Evolutionary conservation across 371 early-diverging fungal species (phyloP).

Genomic region (Mucor racemosus): DNA sequence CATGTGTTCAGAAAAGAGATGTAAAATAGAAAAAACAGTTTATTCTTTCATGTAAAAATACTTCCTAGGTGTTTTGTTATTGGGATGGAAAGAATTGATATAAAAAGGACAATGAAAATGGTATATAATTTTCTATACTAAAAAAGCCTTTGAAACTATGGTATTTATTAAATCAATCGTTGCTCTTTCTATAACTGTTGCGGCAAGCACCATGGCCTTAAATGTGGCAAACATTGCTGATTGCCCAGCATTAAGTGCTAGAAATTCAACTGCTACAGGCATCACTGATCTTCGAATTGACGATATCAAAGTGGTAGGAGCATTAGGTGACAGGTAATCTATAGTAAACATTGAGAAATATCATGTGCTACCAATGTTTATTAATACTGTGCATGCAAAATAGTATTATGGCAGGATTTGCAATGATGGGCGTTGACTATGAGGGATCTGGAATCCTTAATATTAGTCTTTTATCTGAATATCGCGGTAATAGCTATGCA

Average conservation of each 20-base stretch:
- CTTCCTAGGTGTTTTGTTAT: too few relatives aligned
- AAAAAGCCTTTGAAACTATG: not conserved
- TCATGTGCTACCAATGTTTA: not conserved
- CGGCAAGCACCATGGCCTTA: not conserved
- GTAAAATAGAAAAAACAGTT: too few relatives aligned
- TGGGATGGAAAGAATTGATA: not conserved
- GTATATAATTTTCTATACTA: not conserved
- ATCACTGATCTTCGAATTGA: slow-evolving; percentile 33
- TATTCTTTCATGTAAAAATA: too few relatives aligned
- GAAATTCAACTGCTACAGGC: slow-evolving; percentile 12
- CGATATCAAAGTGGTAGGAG: slow-evolving; percentile 33
- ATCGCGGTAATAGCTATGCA: slow-evolving; percentile 35
- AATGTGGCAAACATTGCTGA: slow-evolving; percentile 15
- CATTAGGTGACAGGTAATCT: slow-evolving; percentile 30
- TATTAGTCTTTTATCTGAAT: slow-evolving; percentile 11
- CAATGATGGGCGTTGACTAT: slow-evolving; percentile 7
- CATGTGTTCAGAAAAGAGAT: too few relatives aligned
- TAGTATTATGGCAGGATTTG: slow-evolving; percentile 29
- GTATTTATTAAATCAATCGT: not conserved
- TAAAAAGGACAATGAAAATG: not conserved
- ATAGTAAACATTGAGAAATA: not conserved
- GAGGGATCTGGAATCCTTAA: slow-evolving; percentile 1
- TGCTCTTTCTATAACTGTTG: slow-evolving; percentile 1
- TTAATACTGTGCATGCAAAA: not conserved
- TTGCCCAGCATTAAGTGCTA: slow-evolving; percentile 22